phyloP scores from a whole-genome alignment of 192 early-diverging fungal species.

The Gonapodya sp. region DNA sequence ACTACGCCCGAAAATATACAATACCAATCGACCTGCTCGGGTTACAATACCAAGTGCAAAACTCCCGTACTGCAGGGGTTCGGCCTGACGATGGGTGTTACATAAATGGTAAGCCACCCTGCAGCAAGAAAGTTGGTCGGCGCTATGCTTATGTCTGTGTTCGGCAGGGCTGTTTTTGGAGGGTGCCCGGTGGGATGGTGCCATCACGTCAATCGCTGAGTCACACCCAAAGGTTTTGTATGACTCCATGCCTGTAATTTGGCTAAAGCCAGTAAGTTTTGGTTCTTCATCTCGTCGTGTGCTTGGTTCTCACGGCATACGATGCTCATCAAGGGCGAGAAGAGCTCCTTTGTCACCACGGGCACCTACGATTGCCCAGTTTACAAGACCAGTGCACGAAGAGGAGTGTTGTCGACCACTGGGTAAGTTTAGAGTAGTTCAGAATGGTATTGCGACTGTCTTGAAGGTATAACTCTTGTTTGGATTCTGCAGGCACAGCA shows the following conservation, averaged over 20 bases:
- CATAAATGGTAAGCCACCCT: slow-evolving; percentile 23
- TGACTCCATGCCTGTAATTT: slow-evolving; percentile 46
- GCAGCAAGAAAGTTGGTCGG: background rate
- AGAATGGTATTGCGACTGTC: background rate
- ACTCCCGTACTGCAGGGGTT: slow-evolving; percentile 38
- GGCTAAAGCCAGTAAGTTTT: slow-evolving; percentile 35
- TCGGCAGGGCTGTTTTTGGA: slow-evolving; percentile 44
- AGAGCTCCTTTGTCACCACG: slow-evolving; percentile 24
- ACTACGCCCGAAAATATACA: slow-evolving; percentile 49
- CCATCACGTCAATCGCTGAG: slow-evolving; percentile 41
- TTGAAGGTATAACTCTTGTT: background rate
- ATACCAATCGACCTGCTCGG: slow-evolving; percentile 49
- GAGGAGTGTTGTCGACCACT: slow-evolving; percentile 50
- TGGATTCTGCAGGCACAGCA: slow-evolving; percentile 34
- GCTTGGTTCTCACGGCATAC: no score
- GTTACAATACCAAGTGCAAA: slow-evolving; percentile 43
- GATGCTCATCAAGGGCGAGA: slow-evolving; percentile 20
- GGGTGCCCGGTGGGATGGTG: slow-evolving; percentile 49
- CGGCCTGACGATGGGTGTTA: slow-evolving; percentile 53
- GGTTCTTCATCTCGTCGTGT: no score
- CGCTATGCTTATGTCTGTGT: slow-evolving; percentile 27
- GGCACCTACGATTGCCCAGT: slow-evolving; percentile 51
- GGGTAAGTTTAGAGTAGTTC: slow-evolving; percentile 26
- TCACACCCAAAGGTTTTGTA: slow-evolving; percentile 40
- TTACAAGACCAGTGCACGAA: slow-evolving; percentile 45